Percentiles rank a stretch among this genome's conserved stretches.
phyloP scores from a whole-genome alignment of 192 early-diverging fungal genomes.

The Cladochytrium replicatum region DNA sequence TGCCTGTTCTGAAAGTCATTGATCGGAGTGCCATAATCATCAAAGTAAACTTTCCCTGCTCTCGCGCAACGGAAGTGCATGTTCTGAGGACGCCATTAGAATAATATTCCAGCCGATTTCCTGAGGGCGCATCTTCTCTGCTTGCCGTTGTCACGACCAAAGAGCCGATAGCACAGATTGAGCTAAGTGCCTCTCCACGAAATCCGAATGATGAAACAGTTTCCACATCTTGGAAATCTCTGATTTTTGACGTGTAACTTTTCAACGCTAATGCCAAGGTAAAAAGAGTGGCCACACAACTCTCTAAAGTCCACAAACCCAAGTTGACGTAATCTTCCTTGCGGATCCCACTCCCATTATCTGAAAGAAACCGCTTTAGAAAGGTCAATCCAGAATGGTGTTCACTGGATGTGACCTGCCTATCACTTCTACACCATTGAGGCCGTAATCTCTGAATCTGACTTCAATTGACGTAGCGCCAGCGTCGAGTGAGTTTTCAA shows the following conservation, averaged over 20 bases:
- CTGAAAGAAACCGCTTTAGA: slow-evolving; percentile 18
- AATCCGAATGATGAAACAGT: slow-evolving; percentile 84
- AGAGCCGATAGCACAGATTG: slow-evolving; percentile 66
- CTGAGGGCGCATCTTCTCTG: slow-evolving; percentile 37
- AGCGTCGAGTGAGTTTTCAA: slow-evolving; percentile 93
- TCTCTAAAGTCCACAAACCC: slow-evolving; percentile 32
- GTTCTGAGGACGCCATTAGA: slow-evolving; percentile 44
- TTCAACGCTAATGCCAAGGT: slow-evolving; percentile 51
- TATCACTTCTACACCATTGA: slow-evolving; percentile 59
- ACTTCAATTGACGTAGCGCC: slow-evolving; percentile 73
- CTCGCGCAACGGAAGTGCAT: slow-evolving; percentile 39
- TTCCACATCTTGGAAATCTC: slow-evolving; percentile 64
- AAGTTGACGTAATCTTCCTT: slow-evolving; percentile 50
- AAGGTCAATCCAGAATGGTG: slow-evolving; percentile 1
- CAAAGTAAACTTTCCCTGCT: slow-evolving; percentile 14
- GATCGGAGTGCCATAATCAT: not conserved
- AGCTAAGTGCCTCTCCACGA: slow-evolving; percentile 84
- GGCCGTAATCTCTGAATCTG: slow-evolving; percentile 66
- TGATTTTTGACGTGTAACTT: slow-evolving; percentile 81
- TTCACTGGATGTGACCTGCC: slow-evolving; percentile 9
- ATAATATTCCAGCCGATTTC: slow-evolving; percentile 61
- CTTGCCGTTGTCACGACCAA: slow-evolving; percentile 51
- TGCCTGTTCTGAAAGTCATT: slow-evolving; percentile 47
- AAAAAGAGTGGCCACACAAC: not conserved
- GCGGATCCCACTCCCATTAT: slow-evolving; percentile 81